A percentile compares a stretch with the other conserved stretches of the same genome.
Evolutionary conservation across 2,329 filamentous ascomycete species (phyloP).

Genomic region (Phialophora expanda): DNA sequence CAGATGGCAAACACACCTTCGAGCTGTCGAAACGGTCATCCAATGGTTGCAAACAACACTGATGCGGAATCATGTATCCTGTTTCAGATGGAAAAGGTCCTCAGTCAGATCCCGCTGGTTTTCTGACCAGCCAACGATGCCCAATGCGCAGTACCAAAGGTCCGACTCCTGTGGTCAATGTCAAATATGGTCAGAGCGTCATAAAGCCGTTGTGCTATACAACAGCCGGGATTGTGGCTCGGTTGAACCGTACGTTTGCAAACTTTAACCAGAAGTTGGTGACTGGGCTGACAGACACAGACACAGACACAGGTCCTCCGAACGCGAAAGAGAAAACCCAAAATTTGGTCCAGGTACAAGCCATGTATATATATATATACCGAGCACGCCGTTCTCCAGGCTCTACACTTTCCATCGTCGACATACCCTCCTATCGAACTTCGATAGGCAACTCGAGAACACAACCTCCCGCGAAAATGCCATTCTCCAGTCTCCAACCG

Average conservation of each 20-base stretch:
- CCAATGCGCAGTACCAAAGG: background rate
- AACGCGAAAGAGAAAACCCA: background rate
- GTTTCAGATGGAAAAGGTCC: background rate
- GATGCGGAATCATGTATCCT: background rate
- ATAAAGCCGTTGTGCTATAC: background rate
- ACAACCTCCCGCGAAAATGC: background rate
- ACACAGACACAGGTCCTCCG: background rate
- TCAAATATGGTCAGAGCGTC: background rate
- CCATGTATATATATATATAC: background rate
- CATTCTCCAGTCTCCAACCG: background rate
- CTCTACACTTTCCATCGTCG: background rate
- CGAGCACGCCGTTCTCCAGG: background rate
- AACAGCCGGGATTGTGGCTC: background rate
- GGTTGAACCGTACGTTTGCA: background rate
- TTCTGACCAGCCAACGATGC: background rate
- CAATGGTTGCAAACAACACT: background rate
- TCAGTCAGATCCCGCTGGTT: background rate
- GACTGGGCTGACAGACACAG: background rate
- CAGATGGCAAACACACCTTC: background rate
- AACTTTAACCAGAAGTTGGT: background rate
- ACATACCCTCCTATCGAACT: background rate
- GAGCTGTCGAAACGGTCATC: background rate
- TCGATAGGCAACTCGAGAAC: background rate
- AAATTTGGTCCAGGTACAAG: background rate
- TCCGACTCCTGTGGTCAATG: background rate